phyloP scores from a whole-genome alignment of 192 early-diverging fungal genomes.

The Coemansia javaensis region DNA sequence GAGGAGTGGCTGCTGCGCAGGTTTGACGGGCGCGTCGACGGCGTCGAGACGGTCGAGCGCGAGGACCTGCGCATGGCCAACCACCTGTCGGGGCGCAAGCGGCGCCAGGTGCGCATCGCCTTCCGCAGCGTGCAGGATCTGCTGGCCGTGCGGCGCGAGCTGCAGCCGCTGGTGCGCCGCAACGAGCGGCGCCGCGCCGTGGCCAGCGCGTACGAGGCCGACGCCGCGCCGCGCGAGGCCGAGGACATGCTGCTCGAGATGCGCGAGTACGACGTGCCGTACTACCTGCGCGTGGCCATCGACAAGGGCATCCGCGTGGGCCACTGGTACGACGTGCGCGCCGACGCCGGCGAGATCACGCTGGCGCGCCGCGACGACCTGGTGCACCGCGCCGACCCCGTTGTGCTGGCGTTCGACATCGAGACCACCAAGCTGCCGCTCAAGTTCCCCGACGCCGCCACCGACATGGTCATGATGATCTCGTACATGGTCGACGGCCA shows the following conservation, averaged over 20 bases:
- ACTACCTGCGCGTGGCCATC: slow-evolving; percentile 91
- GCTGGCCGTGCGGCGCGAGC: slow-evolving; percentile 62
- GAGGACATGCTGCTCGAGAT: slow-evolving; percentile 79
- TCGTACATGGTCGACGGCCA: slow-evolving; percentile 99
- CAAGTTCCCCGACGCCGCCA: slow-evolving; percentile 89
- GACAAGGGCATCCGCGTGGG: slow-evolving; percentile 93
- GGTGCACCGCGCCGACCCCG: slow-evolving; percentile 90
- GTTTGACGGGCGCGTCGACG: slow-evolving; percentile 64
- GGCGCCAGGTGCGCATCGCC: slow-evolving; percentile 67
- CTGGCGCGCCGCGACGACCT: slow-evolving; percentile 69
- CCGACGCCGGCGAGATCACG: slow-evolving; percentile 57
- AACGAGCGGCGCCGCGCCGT: slow-evolving; percentile 63
- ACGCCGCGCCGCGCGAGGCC: slow-evolving; percentile 17
- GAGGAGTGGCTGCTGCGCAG: slow-evolving; percentile 75
- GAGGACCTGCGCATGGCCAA: slow-evolving; percentile 90
- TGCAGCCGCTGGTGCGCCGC: slow-evolving; percentile 64
- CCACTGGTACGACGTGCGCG: slow-evolving; percentile 83
- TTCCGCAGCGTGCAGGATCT: slow-evolving; percentile 86
- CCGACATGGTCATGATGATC: slow-evolving; percentile 99
- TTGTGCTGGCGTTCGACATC: slow-evolving; percentile 95
- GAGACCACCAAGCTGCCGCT: slow-evolving; percentile 97
- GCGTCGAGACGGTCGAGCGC: slow-evolving; percentile 61
- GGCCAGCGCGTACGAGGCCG: slow-evolving; percentile 61
- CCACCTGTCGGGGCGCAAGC: slow-evolving; percentile 74
- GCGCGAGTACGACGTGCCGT: slow-evolving; percentile 97